Evolutionary conservation across 2,329 filamentous ascomycete species (phyloP).

Genomic region (Colletotrichum viniferum): DNA sequence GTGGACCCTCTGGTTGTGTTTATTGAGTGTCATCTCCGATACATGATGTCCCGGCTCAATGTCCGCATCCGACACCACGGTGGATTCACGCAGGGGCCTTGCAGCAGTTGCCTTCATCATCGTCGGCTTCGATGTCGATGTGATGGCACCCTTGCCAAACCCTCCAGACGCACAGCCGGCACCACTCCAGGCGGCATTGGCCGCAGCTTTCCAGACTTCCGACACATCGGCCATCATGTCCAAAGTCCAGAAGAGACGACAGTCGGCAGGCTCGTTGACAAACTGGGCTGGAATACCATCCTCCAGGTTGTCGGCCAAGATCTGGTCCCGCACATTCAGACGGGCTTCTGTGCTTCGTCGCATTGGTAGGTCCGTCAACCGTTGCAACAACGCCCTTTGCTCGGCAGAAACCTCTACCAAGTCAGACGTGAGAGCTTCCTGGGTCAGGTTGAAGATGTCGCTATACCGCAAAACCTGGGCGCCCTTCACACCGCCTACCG

Average conservation of each 20-base stretch:
- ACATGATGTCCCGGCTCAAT: not conserved
- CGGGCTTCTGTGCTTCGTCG: constrained; percentile 34
- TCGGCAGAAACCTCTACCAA: constrained; percentile 28
- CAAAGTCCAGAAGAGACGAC: constrained; percentile 55
- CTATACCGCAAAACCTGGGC: constrained; percentile 39
- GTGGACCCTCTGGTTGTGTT: constrained; percentile 1
- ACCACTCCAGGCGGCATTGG: constrained; percentile 42
- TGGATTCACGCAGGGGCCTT: not conserved
- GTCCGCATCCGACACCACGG: not conserved
- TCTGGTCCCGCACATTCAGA: constrained; percentile 44
- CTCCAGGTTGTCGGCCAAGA: constrained; percentile 36
- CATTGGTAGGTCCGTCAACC: constrained; percentile 35
- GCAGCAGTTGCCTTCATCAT: not conserved
- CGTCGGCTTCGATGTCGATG: not conserved
- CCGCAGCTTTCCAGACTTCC: constrained; percentile 51
- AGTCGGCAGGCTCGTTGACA: constrained; percentile 51
- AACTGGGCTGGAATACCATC: constrained; percentile 52
- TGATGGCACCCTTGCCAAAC: not conserved
- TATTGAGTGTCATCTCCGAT: not conserved
- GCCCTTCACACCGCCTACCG: constrained; percentile 41
- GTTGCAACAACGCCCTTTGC: constrained; percentile 30
- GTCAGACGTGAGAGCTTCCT: not conserved
- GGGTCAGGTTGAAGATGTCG: constrained; percentile 26
- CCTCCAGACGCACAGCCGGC: constrained; percentile 35
- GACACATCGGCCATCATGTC: constrained; percentile 50